Base-by-base conservation (phyloP, 805 yeast species). In the Torulaspora delbrueckii region DNA sequence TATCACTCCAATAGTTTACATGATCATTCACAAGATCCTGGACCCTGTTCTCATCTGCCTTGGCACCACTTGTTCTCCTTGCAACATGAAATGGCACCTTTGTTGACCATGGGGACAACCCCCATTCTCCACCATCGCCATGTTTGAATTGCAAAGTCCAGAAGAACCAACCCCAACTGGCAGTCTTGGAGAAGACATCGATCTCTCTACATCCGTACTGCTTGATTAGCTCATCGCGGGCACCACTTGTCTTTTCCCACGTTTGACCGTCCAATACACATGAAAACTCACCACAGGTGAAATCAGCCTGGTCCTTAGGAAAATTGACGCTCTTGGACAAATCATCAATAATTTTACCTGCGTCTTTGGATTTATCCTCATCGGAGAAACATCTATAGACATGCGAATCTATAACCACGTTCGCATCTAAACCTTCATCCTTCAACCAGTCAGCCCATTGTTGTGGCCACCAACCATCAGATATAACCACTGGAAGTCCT, bases 61-160 rank as follows among this genome's bases (percentile, higher is more conserved):
- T 33, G 3, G 43, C 36, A 30, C 43, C 50, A 3, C n/a, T 45
- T 32, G 2, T 33, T 37, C 51, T 34, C 74, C 49, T 16, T 31
- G 19, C 10, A 31, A 12, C 62, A 45, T 4, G 79, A 76, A 19
- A 81, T 63, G 7, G 81, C 77, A 1, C 87, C 88, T 42, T 68
- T 67, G 18, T 82, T 80, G 16, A 75, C 69, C 89, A 86, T 86
- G 30, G 88, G 85, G 19, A 75, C 73, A 66, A 83, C 40, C 93
- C 97, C 98, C 98, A 91, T 67, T 88, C 97, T 12, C 98, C 98
- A 35, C 97, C 97, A 59, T 82, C 84, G 2, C 97, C 97, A 46
- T 80, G 73, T 60, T 84, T 78, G 60, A 90, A 90, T 66, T 88
- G 87, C 63, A 69, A 85, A 1, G 96, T 86, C 98, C 98, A 91